These are phyloP conservation scores for Dothideomycetes sp. DNA, from an alignment of 2,329 filamentous ascomycete species.

Conservation along the genomic window DNA sequence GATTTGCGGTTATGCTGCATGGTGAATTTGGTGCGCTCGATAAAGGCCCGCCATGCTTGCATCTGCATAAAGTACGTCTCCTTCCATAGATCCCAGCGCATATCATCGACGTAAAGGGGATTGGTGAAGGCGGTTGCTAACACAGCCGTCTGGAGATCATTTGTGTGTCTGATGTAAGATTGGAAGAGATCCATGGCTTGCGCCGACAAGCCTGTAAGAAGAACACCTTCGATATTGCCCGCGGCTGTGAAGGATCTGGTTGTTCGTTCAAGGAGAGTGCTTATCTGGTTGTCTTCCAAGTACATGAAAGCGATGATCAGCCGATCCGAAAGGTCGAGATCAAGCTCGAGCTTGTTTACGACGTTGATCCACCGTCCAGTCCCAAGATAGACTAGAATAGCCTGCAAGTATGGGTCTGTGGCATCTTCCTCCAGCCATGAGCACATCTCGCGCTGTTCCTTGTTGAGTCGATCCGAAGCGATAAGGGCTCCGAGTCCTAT, in stretches of 20 bases:
- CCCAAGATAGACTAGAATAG: constrained; percentile 66
- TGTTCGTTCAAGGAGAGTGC: constrained; percentile 36
- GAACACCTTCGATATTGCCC: constrained; percentile 66
- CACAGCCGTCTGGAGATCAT: constrained; percentile 69
- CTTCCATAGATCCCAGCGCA: constrained; percentile 65
- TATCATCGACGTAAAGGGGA: constrained; percentile 66
- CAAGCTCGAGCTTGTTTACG: constrained; percentile 51
- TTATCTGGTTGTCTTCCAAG: constrained; percentile 45
- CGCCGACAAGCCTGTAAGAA: constrained; percentile 67
- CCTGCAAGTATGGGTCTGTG: constrained; percentile 68
- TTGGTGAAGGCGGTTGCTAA: constrained; percentile 63
- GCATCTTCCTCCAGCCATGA: constrained; percentile 52
- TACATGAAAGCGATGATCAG: constrained; percentile 63
- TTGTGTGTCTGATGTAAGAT: constrained; percentile 62
- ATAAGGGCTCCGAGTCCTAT: constrained; percentile 38
- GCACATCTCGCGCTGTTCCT: constrained; percentile 51
- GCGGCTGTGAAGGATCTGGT: constrained; percentile 49
- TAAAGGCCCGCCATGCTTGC: constrained; percentile 61
- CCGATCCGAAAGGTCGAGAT: constrained; percentile 61
- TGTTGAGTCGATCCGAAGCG: constrained; percentile 38
- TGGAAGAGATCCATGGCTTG: constrained; percentile 63
- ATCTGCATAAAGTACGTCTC: constrained; percentile 62
- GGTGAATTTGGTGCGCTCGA: constrained; percentile 66
- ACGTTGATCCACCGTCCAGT: constrained; percentile 62
- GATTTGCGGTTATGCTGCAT: constrained; percentile 63